phyloP scores from a whole-genome alignment of 495 filamentous ascomycete species.

The Melanomma pulvis-pyrius region DNA sequence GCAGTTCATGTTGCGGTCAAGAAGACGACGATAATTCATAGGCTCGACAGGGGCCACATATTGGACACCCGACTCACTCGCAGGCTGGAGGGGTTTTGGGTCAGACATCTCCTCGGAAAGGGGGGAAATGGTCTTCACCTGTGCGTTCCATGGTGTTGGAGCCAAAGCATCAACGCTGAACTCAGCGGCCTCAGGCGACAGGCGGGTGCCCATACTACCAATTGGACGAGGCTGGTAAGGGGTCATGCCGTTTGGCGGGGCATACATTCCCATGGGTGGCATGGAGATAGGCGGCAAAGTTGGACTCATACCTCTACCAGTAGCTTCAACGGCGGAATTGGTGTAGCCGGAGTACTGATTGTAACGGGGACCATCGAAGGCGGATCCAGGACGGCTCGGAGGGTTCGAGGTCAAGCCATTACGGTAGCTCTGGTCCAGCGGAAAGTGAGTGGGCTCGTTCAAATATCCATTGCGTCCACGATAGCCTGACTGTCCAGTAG shows the following conservation, averaged over 20 bases:
- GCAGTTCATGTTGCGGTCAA: constrained; percentile 94
- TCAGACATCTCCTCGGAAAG: constrained; percentile 24
- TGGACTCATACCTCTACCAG: constrained; percentile 23
- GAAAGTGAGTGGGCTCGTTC: constrained; percentile 46
- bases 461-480: constrained; percentile 42
- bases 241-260: constrained; percentile 60
- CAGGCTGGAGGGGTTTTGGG: constrained; percentile 15
- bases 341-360: constrained; percentile 32
- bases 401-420: constrained; percentile 44
- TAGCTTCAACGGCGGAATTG: not conserved
- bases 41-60: constrained; percentile 88
- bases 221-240: constrained; percentile 71
- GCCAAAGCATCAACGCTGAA: constrained; percentile 59
- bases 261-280: constrained; percentile 57
- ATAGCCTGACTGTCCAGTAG: constrained; percentile 34
- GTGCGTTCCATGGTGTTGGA: constrained; percentile 54
- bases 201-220: constrained; percentile 75
- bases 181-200: constrained; percentile 84
- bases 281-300: constrained; percentile 25
- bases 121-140: constrained; percentile 44
- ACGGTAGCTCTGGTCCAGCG: constrained; percentile 47
- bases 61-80: constrained; percentile 39
- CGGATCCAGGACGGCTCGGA: constrained; percentile 46
- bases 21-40: constrained; percentile 92
- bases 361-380: constrained; percentile 37